Evolutionary conservation across 495 filamentous ascomycete species (phyloP), one percentile per base, ranked within the genome.

Genomic region (Cladorrhinum samala): DNA sequence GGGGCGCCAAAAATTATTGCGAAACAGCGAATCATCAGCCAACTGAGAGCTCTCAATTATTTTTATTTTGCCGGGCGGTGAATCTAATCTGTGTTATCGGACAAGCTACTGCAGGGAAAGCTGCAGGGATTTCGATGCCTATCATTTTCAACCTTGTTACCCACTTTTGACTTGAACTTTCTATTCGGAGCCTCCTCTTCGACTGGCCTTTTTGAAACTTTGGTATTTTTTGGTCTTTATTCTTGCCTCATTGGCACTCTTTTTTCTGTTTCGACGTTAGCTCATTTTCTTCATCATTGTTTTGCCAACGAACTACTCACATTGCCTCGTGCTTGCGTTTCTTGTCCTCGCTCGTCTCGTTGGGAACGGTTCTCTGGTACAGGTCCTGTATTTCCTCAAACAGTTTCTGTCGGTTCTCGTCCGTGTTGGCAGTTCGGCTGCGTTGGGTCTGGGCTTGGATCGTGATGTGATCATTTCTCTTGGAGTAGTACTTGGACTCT

Each of bases 161-260:
- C 38, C 16, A 2, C 17, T 24, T 21, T 8, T 45, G 44, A 56
- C 13, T 41, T n/a, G 8, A 30, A 1, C 16, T 1, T 14, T 27
- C 42, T 48, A 64, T 8, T 61, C 49, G 1, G 4, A 41, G 5
- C 25, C 41, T 19, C 56, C 57, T 13, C 79, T 79, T 19, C 91
- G 79, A 52, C 72, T 77, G 20, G 76, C 77, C 69, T 97, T 97
- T 73, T 96, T 97, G 45, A 73, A 80, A 58, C 85, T 83, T 46
- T 86, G 86, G 23, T 74, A 58, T 70, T 94, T 95, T 71, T 96
- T 97, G 14, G 62, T 67, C 63, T 75, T 82, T 33, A 95, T 55
- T 47, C 90, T 74, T n/a, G 70, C 65, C 54, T 89, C 82, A 51
- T 86, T 88, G 50, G 85, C 86, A 17, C 79, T 75, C 48, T 83